Percentiles rank a stretch among this genome's conserved stretches.
These are phyloP conservation scores for Dichotomocladium elegans DNA, from an alignment of 371 early-diverging fungal genomes.

Conservation along the genomic window DNA sequence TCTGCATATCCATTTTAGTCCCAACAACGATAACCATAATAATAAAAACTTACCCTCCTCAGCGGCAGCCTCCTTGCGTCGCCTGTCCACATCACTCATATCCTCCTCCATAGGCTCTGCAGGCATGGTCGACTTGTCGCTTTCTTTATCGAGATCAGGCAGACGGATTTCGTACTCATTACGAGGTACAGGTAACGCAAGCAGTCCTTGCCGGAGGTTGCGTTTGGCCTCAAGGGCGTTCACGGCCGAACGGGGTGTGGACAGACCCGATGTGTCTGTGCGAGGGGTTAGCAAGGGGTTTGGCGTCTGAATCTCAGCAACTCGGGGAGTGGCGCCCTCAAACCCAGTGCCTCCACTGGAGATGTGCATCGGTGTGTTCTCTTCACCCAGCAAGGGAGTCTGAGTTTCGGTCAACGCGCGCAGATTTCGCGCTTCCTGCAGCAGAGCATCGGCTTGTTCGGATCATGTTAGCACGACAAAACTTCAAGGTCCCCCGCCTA, in stretches of 20 bases:
- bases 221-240: slow-evolving; percentile 49
- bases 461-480: background rate
- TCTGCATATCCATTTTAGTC: no score
- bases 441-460: slow-evolving; percentile 57
- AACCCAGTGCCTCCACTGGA: slow-evolving; percentile 58
- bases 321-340: slow-evolving; percentile 67
- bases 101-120: slow-evolving; percentile 42
- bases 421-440: slow-evolving; percentile 81
- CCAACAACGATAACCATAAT: background rate
- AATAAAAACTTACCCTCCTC: slow-evolving; percentile 17
- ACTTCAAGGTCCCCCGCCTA: background rate
- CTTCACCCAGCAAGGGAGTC: slow-evolving; percentile 89
- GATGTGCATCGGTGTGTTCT: slow-evolving; percentile 40
- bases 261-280: slow-evolving; percentile 25
- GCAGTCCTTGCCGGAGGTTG: slow-evolving; percentile 52
- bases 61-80: slow-evolving; percentile 37
- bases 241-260: slow-evolving; percentile 54
- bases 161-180: slow-evolving; percentile 92
- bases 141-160: slow-evolving; percentile 62
- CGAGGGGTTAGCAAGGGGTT: slow-evolving; percentile 75
- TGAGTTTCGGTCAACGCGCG: slow-evolving; percentile 71
- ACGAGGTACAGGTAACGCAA: slow-evolving; percentile 82
- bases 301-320: slow-evolving; percentile 68
- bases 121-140: slow-evolving; percentile 24
- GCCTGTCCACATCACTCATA: slow-evolving; percentile 65